Evolutionary conservation across 805 yeast genomes (phyloP).

Genomic region (Ogataea allantospora): DNA sequence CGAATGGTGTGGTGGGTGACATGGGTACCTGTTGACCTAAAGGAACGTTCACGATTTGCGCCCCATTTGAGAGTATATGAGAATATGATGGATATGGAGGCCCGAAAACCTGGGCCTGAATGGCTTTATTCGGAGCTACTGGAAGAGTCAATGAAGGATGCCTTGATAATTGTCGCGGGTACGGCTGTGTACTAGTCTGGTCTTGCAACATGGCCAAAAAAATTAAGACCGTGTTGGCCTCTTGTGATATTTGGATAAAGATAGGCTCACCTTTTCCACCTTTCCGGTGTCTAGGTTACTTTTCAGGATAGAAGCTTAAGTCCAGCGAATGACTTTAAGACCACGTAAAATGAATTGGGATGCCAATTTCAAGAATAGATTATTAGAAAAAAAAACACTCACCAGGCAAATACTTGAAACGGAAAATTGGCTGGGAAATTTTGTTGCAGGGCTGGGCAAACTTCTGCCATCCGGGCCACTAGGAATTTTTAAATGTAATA

Average conservation of each 20-base stretch:
- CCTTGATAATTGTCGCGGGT: conserved; percentile 7
- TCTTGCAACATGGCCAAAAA: conserved; percentile 8
- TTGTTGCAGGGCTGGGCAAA: no score
- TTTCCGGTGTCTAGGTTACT: not conserved
- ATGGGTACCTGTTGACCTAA: conserved; percentile 17
- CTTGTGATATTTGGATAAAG: not conserved
- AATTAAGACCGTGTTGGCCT: not conserved
- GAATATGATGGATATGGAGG: conserved; percentile 9
- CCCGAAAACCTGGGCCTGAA: not conserved
- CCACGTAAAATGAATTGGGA: not conserved
- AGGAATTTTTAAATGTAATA: no score
- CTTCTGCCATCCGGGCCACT: no score
- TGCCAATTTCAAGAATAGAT: not conserved
- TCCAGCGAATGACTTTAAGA: not conserved
- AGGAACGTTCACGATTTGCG: conserved; percentile 20
- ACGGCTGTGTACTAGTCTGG: conserved; percentile 4
- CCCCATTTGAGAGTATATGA: conserved; percentile 15
- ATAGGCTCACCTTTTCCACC: not conserved
- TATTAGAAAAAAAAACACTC: no score
- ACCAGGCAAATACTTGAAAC: not conserved
- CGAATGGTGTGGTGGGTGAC: conserved; percentile 55
- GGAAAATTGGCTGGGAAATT: no score
- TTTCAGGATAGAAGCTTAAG: not conserved
- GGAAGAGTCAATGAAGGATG: conserved; percentile 7
- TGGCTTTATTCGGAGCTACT: not conserved